Base-by-base conservation (phyloP, 225 moss, liverwort and hornwort genomes). In the Sphagnum contortum region DNA sequence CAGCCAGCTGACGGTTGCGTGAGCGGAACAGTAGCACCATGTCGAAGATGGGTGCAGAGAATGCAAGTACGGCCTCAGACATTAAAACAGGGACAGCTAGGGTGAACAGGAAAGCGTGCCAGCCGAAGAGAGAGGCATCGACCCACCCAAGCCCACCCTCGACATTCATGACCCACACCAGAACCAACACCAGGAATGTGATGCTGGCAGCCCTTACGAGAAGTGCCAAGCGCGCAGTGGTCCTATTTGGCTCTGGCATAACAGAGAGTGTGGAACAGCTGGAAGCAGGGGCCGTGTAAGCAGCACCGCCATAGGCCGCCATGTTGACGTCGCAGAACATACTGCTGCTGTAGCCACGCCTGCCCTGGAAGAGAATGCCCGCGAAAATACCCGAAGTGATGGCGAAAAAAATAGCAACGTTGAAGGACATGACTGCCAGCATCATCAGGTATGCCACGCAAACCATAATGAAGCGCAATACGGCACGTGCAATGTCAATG, bases 321-420 rank as follows among this genome's bases (percentile, higher is more conserved):
- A 55, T 55, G 54, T 55, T 55, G 54, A 55, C 54, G 54, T 55
- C 54, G 11, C 54, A 55, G 54, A 55, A 55, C 54, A 55, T 55
- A 55, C 11, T 55, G 54, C 54, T 55, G 54, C 54, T 55, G 11
- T 55, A 11, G 54, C 54, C 54, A 55, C 54, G 54, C 54, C 8
- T 6, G 54, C 54, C 54, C 54, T 55, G 54, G 54, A 55, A 55
- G 54, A 55, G 54, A 55, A 2, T 55, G 11, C 54, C 54, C 54
- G 2, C 54, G 54, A 55, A 55, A 55, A 55, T 11, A 6, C 54
- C 54, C 54, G 54, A 6, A 55, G 54, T 55, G 54, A 55, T 55
- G 54, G 54, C 54, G 54, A 55, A 55, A 55, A 55, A 55, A 55
- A 55, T 55, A 55, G 54, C 54, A 11, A 55, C 54, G 54, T 55